Base-by-base conservation (phyloP, 495 filamentous ascomycete genomes). In the Hyphodiscus hymeniophilus region DNA sequence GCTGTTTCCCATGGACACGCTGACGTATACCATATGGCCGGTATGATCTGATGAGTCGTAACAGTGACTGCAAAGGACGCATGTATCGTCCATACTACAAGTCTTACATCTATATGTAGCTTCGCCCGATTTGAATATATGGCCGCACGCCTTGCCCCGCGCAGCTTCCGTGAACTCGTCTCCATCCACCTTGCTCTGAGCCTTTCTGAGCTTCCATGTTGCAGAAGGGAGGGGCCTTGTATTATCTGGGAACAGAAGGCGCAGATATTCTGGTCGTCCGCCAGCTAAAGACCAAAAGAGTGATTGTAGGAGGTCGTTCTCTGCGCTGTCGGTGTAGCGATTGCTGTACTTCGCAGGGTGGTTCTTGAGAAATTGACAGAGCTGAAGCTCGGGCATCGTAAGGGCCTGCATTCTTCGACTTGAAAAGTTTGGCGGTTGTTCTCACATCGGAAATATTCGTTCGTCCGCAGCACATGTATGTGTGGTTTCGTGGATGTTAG, bases 41-140 rank as follows among this genome's bases (percentile, higher is more conserved):
- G 85, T 83, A 64, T 98, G 92, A 60, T 97, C 92, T 12, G 89
- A 96, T 6, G 89, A 76, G 54, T 96, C 89, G 61, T 96, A 97
- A 65, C 92, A 98, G 60, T 84, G 79, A 65, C 86, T 81, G 65
- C 87, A 94, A 32, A 94, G 73, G 40, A 87, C 86, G 54, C 85
- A 90, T 0, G 87, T 92, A 55, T 91, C 86, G 59, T 94, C 88
- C 38, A 80, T 73, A 28, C 85, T 86, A 61, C 92, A 98, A 15
- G 91, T 96, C 61, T 86, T 84, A 72, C 92, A 98, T 41, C 83
- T 77, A 58, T 96, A 98, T 31, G 89, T 88, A 33, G 89, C 87
- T 67, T 98, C 92, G 2, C 90, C 92, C 22, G 72, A 72, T 63
- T 87, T 84, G 72, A 97, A 94, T 51, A 98, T 97, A 69, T 98